These are phyloP conservation scores for Trametes meyenii DNA, from an alignment of 768 basidiomycete species.

Conservation along the genomic window DNA sequence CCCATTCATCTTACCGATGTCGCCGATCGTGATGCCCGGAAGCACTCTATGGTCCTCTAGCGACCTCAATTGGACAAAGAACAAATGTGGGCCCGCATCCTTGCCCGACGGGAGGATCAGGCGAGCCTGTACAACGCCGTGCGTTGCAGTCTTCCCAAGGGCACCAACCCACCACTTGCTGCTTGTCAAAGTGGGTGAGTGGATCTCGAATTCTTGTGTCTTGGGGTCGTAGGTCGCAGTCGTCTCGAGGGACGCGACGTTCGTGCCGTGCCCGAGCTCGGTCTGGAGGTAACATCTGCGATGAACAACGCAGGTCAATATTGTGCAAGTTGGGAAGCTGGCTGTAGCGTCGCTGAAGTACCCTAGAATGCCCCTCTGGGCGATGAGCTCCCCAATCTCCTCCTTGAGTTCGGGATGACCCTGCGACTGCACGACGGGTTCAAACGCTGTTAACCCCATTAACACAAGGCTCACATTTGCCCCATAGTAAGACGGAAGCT, in stretches of 20 bases:
- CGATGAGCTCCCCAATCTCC: conserved; percentile 53
- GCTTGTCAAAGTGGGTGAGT: conserved; percentile 74
- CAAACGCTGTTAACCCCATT: conserved; percentile 46
- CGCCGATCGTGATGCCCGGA: conserved; percentile 66
- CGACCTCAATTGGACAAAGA: conserved; percentile 70
- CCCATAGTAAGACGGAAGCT: neutral
- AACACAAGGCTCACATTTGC: conserved; percentile 3
- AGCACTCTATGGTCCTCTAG: conserved; percentile 61
- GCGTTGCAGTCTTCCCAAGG: conserved; percentile 71
- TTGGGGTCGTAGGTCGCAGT: conserved; percentile 75
- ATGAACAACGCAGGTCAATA: neutral
- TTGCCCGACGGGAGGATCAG: conserved; percentile 63
- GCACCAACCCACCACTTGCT: conserved; percentile 86
- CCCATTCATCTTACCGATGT: conserved; percentile 54
- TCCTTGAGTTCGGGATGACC: conserved; percentile 55
- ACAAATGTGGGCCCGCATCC: conserved; percentile 73
- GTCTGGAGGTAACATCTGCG: conserved; percentile 73
- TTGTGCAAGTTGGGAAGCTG: neutral
- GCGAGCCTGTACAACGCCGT: conserved; percentile 77
- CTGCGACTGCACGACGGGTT: conserved; percentile 68
- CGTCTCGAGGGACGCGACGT: conserved; percentile 69
- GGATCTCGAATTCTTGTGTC: conserved; percentile 69
- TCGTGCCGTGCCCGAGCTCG: conserved; percentile 78
- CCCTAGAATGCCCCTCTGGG: conserved; percentile 62
- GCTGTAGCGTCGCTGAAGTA: conserved; percentile 4